phyloP scores from a whole-genome alignment of 2,329 filamentous ascomycete genomes.

The Mycosphaerella sp. region DNA sequence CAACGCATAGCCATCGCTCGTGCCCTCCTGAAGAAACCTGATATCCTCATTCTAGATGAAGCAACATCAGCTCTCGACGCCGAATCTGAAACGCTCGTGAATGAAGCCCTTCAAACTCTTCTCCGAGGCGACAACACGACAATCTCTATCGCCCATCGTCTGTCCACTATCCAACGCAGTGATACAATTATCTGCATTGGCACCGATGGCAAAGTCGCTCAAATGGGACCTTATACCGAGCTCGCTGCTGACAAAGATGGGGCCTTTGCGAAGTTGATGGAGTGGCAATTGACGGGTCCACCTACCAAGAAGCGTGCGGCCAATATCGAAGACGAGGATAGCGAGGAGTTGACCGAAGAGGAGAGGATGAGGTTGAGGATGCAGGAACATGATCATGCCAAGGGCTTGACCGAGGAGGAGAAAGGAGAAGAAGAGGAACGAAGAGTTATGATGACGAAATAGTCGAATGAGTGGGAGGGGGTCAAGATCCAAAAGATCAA shows the following conservation, averaged over 20 bases:
- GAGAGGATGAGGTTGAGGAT: constrained; percentile 46
- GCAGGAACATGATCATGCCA: constrained; percentile 28
- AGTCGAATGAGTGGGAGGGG: constrained; percentile 28
- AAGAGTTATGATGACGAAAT: constrained; percentile 15
- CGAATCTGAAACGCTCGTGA: constrained; percentile 94
- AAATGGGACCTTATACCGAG: constrained; percentile 76
- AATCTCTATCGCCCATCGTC: constrained; percentile 91
- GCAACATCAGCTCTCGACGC: constrained; percentile 91
- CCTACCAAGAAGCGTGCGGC: background rate
- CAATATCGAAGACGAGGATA: constrained; percentile 16
- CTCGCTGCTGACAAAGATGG: constrained; percentile 67
- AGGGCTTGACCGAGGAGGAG: constrained; percentile 31
- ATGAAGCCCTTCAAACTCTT: constrained; percentile 74
- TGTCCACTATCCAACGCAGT: constrained; percentile 93
- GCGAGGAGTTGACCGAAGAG: constrained; percentile 26
- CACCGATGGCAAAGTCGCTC: constrained; percentile 78
- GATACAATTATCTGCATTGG: constrained; percentile 91
- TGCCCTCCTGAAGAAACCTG: constrained; percentile 88
- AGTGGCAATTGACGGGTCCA: constrained; percentile 93
- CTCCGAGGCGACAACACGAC: constrained; percentile 87
- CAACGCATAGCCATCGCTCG: constrained; percentile 96
- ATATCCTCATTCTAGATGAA: constrained; percentile 95
- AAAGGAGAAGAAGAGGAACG: constrained; percentile 31
- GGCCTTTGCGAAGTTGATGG: constrained; percentile 93
- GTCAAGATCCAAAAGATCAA: constrained; percentile 25